Evolutionary conservation across 164 flowering plant genomes (phyloP).

Genomic region (Pachysandra terminalis): DNA sequence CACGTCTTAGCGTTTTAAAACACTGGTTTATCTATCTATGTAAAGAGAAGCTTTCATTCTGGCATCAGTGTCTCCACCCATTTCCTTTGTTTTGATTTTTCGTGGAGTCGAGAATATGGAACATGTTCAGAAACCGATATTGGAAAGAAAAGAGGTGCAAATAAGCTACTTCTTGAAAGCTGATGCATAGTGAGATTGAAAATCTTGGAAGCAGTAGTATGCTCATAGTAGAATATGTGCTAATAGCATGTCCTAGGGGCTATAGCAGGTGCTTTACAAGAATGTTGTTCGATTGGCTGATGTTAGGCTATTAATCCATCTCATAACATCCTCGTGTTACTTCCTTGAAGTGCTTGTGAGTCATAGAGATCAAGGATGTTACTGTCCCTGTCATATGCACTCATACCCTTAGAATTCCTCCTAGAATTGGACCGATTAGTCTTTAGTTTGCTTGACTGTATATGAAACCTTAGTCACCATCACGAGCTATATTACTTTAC

Average conservation of each 20-base stretch:
- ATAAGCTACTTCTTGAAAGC: not conserved
- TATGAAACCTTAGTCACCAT: not conserved
- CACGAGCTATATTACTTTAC: too few species aligned
- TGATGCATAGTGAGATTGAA: not conserved
- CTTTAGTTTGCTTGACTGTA: not conserved
- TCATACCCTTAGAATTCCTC: not conserved
- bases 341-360: not conserved
- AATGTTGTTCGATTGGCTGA: not conserved
- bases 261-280: not conserved
- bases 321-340: not conserved
- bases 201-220: not conserved
- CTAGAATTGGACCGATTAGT: not conserved
- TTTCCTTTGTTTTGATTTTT: not conserved
- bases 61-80: not conserved
- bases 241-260: not conserved
- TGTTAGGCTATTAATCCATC: not conserved
- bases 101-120: not conserved
- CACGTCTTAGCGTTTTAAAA: too few species aligned
- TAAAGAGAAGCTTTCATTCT: not conserved
- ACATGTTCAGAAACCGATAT: not conserved
- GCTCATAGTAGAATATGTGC: not conserved
- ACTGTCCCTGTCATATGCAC: not conserved
- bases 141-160: not conserved
- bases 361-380: not conserved
- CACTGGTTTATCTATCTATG: not conserved